Evolutionary conservation across 208 protist genomes (phyloP).

Genomic region (Leishmania mexicana): DNA sequence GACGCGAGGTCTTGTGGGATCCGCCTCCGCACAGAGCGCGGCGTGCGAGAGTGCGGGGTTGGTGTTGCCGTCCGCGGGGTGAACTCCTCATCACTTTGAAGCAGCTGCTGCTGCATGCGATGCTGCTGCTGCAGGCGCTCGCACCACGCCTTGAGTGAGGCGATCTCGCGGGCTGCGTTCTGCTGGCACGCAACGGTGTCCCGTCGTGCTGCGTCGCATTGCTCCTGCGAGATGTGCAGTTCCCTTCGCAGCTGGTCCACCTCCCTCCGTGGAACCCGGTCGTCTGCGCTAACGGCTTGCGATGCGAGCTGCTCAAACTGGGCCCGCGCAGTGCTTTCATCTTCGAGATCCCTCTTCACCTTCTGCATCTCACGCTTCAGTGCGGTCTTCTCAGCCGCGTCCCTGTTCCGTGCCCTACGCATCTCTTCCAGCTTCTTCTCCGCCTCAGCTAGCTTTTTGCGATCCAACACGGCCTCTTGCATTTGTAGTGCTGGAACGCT

Average conservation of each 20-base stretch:
- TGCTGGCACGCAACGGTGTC: conserved; percentile 23
- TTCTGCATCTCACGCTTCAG: conserved; percentile 36
- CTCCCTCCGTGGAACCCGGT: conserved; percentile 34
- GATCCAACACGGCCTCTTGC: conserved; percentile 18
- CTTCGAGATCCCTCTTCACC: conserved; percentile 26
- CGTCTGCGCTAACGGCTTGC: conserved; percentile 29
- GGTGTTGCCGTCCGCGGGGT: conserved; percentile 24
- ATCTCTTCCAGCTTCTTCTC: conserved; percentile 29
- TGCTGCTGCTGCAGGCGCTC: conserved; percentile 49
- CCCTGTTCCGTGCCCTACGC: conserved; percentile 29
- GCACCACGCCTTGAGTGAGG: conserved; percentile 48
- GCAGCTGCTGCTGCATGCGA: conserved; percentile 17
- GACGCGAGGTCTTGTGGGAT: conserved; percentile 14
- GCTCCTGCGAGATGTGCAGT: conserved; percentile 27
- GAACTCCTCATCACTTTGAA: conserved; percentile 24
- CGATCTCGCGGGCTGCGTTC: conserved; percentile 44
- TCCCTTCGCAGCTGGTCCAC: conserved; percentile 26
- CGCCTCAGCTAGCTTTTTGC: conserved; percentile 37
- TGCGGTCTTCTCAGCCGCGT: conserved; percentile 30
- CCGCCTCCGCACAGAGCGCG: conserved; percentile 24
- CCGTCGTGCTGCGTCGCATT: conserved; percentile 19
- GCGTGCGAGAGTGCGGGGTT: conserved; percentile 23
- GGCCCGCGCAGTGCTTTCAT: conserved; percentile 35
- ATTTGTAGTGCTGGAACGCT: background rate
- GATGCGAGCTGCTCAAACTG: conserved; percentile 49